These are phyloP conservation scores for Acanthamoeba lugdunensis DNA, from an alignment of 208 protist species.

Conservation along the genomic window DNA sequence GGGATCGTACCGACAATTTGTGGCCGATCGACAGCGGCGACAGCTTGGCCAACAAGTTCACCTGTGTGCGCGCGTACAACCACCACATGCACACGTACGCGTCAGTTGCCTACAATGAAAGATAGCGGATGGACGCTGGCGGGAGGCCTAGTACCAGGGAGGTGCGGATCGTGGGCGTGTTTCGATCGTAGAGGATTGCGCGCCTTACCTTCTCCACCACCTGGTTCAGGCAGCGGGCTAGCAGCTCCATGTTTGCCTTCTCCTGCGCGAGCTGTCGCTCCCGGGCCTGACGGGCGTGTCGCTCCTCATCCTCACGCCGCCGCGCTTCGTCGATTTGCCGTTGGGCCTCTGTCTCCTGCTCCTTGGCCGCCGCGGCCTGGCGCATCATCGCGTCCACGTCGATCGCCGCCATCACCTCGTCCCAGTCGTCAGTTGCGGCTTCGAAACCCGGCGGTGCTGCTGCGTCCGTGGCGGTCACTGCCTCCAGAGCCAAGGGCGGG, in stretches of 20 bases:
- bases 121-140: too few relatives aligned
- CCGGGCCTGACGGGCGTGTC: neutral
- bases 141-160: neutral
- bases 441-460: too few relatives aligned
- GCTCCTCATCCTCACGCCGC: neutral
- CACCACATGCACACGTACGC: too few relatives aligned
- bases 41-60: slow-evolving; percentile 18
- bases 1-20: neutral
- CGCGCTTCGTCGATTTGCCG: neutral
- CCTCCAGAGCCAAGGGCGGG: too few relatives aligned
- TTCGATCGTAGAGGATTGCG: neutral
- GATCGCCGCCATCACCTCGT: neutral
- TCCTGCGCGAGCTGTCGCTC: neutral
- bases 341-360: neutral
- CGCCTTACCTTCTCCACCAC: neutral
- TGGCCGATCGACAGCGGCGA: neutral
- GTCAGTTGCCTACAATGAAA: too few relatives aligned
- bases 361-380: neutral
- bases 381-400: neutral
- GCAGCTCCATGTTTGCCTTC: neutral
- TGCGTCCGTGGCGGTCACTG: too few relatives aligned
- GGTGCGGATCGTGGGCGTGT: neutral
- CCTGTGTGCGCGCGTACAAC: neutral
- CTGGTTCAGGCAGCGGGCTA: neutral
- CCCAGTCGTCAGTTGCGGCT: neutral